phyloP scores from a whole-genome alignment of 2,329 filamentous ascomycete species.

The Fonsecaea multimorphosa region DNA sequence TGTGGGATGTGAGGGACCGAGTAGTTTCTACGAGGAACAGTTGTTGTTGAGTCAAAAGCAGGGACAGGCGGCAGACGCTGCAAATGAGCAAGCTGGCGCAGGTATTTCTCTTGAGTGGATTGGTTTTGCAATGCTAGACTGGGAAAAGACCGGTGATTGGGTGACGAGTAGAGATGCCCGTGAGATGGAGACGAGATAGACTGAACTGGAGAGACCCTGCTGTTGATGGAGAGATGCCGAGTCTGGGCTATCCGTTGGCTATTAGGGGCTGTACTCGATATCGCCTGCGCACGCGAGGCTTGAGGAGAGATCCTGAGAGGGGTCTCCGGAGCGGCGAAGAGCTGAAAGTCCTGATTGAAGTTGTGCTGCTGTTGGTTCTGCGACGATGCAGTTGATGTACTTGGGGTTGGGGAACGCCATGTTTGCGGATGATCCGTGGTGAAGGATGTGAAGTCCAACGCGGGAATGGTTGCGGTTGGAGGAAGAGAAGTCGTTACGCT shows the following conservation, averaged over 20 bases:
- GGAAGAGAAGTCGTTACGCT: constrained; percentile 40
- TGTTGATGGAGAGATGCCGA: constrained; percentile 39
- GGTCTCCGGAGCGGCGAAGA: constrained; percentile 41
- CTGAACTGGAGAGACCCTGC: constrained; percentile 36
- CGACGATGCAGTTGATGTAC: constrained; percentile 42
- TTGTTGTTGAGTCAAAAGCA: constrained; percentile 40
- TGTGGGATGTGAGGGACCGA: constrained; percentile 34
- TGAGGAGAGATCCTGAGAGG: constrained; percentile 34
- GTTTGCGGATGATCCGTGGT: constrained; percentile 45
- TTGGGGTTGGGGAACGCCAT: constrained; percentile 46
- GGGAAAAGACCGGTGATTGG: constrained; percentile 37
- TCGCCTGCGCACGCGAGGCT: constrained; percentile 43
- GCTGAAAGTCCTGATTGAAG: constrained; percentile 45
- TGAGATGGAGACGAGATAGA: constrained; percentile 35
- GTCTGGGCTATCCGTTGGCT: constrained; percentile 32
- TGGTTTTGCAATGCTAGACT: constrained; percentile 39
- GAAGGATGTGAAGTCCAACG: constrained; percentile 45
- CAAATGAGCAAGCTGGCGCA: constrained; percentile 39
- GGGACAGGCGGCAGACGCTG: constrained; percentile 43
- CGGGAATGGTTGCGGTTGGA: constrained; percentile 44
- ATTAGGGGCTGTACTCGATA: constrained; percentile 44
- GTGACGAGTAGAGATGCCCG: constrained; percentile 35
- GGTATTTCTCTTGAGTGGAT: constrained; percentile 34
- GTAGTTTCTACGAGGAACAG: constrained; percentile 34
- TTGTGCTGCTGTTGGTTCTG: constrained; percentile 35